Evolutionary conservation across 768 basidiomycete species (phyloP), one percentile per base, ranked within the genome.

Genomic region (Rhizopogon roseolus): DNA sequence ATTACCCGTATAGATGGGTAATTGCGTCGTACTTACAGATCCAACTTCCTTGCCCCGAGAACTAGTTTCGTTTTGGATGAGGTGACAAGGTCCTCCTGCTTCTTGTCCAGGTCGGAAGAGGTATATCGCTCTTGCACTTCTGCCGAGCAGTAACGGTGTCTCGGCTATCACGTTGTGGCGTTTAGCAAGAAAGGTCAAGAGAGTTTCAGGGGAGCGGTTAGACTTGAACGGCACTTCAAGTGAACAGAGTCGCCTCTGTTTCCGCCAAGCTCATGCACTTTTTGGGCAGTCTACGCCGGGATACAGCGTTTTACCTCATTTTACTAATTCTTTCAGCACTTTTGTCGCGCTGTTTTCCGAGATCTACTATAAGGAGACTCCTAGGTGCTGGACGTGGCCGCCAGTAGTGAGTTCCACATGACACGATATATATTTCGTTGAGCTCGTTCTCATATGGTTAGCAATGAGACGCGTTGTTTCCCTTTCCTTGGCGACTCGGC

Each of bases 1-100:
- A 70, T 28, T 85, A 82, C 63, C 74, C 68, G 7, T 78, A 72
- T 64, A 81, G 84, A 76, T 85, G 83, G 83, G 83, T 84, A 53
- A 73, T 43, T 44, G 22, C 9, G 13, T 16, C 7, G 28, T 29
- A 13, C 28, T 16, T 43, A n/a, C 22, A 3, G 84, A 85, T 84
- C 71, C 84, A 85, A 60, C 74, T 85, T 34, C 72, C 74, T 13
- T 85, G 84, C 58, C 81, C 82, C 6, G 81, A 82, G 50, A 66
- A 65, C 14, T 85, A 82, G 83, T 84, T 74, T 55, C 85, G 83
- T n/a, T n/a, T n/a, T 59, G 70, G 22, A 78, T 7, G 76, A 66
- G 65, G 45, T 71, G 34, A 70, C 69, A 66, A 66, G 68, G 68
- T 53, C 66, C 65, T 49, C 66, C 66, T 42, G 48, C 67, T 16